Base-by-base conservation (phyloP, 208 protist species). In the Trypanosomatidae sp. region DNA sequence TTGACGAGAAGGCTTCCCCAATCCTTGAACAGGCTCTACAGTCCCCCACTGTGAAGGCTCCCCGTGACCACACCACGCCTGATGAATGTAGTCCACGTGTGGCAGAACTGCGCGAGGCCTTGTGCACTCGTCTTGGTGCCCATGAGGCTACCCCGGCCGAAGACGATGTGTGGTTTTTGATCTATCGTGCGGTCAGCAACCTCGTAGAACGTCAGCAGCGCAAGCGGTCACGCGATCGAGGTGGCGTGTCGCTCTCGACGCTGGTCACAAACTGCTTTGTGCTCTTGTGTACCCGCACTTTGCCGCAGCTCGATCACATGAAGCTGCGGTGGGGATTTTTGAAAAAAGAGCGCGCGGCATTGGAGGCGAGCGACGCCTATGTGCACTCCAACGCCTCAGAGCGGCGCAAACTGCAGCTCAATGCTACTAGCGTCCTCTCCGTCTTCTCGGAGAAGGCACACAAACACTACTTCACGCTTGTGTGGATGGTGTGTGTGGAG, bases 151-250 rank as follows among this genome's bases (percentile, higher is more conserved):
- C 50, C 0, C 55, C 55, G 0, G 69, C 65, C 0, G 79, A 80
- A 53, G 92, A 96, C 66, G 92, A 96, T 58, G 88, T 96, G 30
- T 95, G 90, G 90, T 85, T 94, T 67, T 85, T 96, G 41, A 56
- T 92, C 10, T 84, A 83, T 69, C 80, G 85, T 5, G 66, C 76
- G 47, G 83, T 84, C 7, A 83, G 76, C n/a, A 70, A 81, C 1
- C 33, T 92, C 7, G 67, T 94, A 6, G 81, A 90, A 66, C 84
- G 91, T 25, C 66, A 77, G 39, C 55, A 76, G 56, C 79, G 84
- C 46, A 89, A 91, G 62, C 79, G 87, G n/a, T 71, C 67, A 49
- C 86, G 82, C 30, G 66, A 74, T 30, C 62, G 71, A n/a, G 78
- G 73, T 36, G 76, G 69, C 58, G 69, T 70, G n/a, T 52, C 65